Evolutionary conservation across 2,329 filamentous ascomycete species (phyloP).

Genomic region (Penicillium sp.): DNA sequence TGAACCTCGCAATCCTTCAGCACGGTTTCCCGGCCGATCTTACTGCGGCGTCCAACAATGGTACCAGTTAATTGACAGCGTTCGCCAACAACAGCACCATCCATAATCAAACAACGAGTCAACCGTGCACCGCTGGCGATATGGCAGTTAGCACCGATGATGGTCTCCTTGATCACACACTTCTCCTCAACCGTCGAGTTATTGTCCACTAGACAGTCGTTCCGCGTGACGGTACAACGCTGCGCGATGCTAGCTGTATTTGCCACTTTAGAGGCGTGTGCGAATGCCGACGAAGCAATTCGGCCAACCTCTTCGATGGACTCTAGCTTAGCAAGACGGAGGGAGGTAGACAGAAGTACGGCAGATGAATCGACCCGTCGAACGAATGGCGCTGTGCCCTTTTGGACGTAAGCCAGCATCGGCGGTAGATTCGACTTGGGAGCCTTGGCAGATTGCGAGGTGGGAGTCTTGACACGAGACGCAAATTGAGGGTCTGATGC

Average conservation of each 20-base stretch:
- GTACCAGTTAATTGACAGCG: constrained; percentile 83
- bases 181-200: constrained; percentile 89
- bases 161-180: constrained; percentile 85
- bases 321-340: constrained; percentile 79
- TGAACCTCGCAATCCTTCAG: constrained; percentile 90
- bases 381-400: constrained; percentile 62
- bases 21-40: constrained; percentile 77
- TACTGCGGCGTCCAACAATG: constrained; percentile 75
- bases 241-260: constrained; percentile 78
- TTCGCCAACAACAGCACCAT: constrained; percentile 80
- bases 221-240: constrained; percentile 75
- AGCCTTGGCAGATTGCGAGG: constrained; percentile 5
- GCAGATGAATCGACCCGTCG: constrained; percentile 85
- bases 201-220: constrained; percentile 79
- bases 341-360: constrained; percentile 74
- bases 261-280: constrained; percentile 75
- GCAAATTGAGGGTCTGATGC: constrained; percentile 22
- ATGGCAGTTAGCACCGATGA: constrained; percentile 82
- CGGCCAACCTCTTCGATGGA: constrained; percentile 61
- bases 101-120: constrained; percentile 87
- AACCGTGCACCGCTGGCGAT: constrained; percentile 84
- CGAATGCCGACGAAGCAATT: constrained; percentile 65
- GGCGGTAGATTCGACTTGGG: constrained; percentile 38
- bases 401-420: constrained; percentile 77
- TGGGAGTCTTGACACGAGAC: constrained; percentile 29